Conservation (phyloP, 2,329 filamentous ascomycete species). For the Curvularia hawaiiensis region DNA sequence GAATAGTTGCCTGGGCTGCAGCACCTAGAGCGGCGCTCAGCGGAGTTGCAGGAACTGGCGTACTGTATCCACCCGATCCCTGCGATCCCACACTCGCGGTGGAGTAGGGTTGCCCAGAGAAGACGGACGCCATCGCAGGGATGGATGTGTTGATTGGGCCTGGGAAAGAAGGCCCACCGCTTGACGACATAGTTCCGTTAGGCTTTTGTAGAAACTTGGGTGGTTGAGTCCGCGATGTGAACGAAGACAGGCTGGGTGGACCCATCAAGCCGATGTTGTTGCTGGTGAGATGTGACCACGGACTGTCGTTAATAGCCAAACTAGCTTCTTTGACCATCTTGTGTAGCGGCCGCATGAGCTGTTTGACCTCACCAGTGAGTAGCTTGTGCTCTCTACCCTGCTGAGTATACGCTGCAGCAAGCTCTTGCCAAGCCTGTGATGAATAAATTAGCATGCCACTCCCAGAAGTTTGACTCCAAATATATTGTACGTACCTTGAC, state of each 20-base stretch:
- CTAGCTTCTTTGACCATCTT: constrained; percentile 81
- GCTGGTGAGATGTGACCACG: constrained; percentile 63
- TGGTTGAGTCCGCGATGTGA: constrained; percentile 43
- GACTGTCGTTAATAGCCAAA: constrained; percentile 70
- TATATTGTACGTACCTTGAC: constrained; percentile 55
- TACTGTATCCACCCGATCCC: constrained; percentile 53
- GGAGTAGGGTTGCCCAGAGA: constrained; percentile 36
- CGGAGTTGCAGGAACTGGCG: constrained; percentile 79
- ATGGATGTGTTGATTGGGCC: constrained; percentile 46
- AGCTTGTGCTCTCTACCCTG: constrained; percentile 52
- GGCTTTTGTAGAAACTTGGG: constrained; percentile 38
- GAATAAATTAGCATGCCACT: constrained; percentile 34
- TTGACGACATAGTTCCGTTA: constrained; percentile 30
- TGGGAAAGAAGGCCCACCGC: constrained; percentile 37
- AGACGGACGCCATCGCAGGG: constrained; percentile 35
- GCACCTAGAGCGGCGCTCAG: constrained; percentile 88
- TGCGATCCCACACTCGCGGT: constrained; percentile 34
- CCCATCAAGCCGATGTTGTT: constrained; percentile 36
- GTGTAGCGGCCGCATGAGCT: constrained; percentile 79
- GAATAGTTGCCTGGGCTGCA: constrained; percentile 87
- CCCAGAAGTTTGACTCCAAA: constrained; percentile 17
- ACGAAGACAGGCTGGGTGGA: constrained; percentile 41
- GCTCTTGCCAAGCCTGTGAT: constrained; percentile 66
- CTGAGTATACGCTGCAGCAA: constrained; percentile 54
- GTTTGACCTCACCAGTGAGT: constrained; percentile 69